These are phyloP conservation scores for Boletellus ananas DNA, from an alignment of 768 basidiomycete species.

Conservation along the genomic window DNA sequence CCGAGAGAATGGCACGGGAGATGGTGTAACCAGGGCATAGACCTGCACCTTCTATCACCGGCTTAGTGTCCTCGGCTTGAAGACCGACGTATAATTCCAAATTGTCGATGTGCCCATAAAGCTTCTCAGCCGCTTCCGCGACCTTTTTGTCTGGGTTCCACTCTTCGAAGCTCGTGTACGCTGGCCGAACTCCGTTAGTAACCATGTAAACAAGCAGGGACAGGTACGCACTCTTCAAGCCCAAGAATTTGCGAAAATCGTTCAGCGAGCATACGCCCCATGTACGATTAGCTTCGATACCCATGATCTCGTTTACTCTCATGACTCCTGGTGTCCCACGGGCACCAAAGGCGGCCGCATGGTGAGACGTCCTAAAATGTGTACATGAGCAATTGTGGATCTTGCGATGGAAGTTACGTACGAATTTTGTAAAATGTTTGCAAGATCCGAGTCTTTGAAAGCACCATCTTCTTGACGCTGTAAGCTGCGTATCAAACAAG, in stretches of 20 bases:
- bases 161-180: conserved; percentile 66
- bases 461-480: conserved; percentile 51
- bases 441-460: conserved; percentile 72
- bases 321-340: conserved; percentile 72
- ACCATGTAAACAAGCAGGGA: background rate
- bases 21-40: conserved; percentile 86
- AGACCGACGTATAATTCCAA: conserved; percentile 81
- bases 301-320: conserved; percentile 80
- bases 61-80: conserved; percentile 75
- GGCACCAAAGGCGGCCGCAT: conserved; percentile 72
- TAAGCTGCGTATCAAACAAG: conserved; percentile 38
- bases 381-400: background rate
- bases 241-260: conserved; percentile 80
- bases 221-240: conserved; percentile 58
- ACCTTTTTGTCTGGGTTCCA: conserved; percentile 78
- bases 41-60: conserved; percentile 72
- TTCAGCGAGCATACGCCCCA: conserved; percentile 87
- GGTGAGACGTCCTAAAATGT: conserved; percentile 55
- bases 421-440: conserved; percentile 63
- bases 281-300: conserved; percentile 66
- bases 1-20: conserved; percentile 79
- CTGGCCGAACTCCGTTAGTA: conserved; percentile 32
- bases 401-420: conserved; percentile 32
- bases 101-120: conserved; percentile 73
- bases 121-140: conserved; percentile 66